Evolutionary conservation across 495 filamentous ascomycete species (phyloP).

Genomic region (Penicillium riverlandense): DNA sequence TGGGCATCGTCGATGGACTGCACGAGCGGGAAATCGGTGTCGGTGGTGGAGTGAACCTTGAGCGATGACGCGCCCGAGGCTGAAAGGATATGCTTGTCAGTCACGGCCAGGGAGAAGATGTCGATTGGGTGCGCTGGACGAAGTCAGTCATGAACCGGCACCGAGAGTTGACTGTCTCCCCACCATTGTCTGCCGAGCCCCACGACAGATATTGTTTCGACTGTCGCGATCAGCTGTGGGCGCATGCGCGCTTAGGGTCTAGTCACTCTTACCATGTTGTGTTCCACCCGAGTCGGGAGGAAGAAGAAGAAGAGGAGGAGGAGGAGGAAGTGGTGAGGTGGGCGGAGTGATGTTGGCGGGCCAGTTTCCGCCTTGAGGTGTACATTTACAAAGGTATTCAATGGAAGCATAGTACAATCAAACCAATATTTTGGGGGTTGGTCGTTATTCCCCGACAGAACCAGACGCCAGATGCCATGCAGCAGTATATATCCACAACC

Average conservation of each 20-base stretch:
- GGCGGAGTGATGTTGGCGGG: background rate
- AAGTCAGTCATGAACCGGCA: slow-evolving; percentile 14
- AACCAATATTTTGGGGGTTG: no score
- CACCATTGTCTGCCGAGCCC: slow-evolving; percentile 83
- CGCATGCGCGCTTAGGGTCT: background rate
- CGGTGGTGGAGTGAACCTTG: slow-evolving; percentile 63
- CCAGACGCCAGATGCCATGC: slow-evolving; percentile 41
- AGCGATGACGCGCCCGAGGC: slow-evolving; percentile 75
- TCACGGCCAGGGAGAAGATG: slow-evolving; percentile 85
- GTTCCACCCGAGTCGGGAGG: background rate
- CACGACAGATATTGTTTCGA: slow-evolving; percentile 96
- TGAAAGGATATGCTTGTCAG: slow-evolving; percentile 66
- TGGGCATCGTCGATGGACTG: slow-evolving; percentile 75
- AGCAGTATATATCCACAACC: slow-evolving; percentile 28
- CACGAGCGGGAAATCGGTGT: slow-evolving; percentile 61
- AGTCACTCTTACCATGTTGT: background rate
- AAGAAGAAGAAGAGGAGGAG: no score
- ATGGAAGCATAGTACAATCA: no score
- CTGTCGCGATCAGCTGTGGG: slow-evolving; percentile 36
- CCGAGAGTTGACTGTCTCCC: slow-evolving; percentile 8
- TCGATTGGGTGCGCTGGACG: slow-evolving; percentile 71
- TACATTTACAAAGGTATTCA: no score
- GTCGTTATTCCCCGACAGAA: slow-evolving; percentile 12
- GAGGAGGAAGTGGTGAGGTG: no score
- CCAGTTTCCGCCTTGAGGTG: no score